Conservation (phyloP, 2,329 filamentous ascomycete genomes). For the Coniochaeta pulveracea region DNA sequence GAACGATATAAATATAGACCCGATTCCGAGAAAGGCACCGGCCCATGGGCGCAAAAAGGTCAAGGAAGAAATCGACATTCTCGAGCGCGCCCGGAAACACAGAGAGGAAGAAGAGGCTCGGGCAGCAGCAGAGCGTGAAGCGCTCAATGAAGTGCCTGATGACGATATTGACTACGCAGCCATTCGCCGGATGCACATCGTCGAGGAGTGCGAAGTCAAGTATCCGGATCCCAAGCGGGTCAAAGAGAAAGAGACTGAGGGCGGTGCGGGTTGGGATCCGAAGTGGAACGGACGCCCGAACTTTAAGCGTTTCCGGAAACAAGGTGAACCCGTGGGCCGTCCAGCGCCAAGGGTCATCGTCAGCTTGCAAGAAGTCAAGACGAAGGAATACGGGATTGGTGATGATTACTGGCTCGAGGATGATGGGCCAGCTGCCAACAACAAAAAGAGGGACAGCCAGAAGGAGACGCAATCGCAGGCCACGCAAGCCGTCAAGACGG, state of each 20-base stretch:
- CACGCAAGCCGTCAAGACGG: constrained; percentile 9
- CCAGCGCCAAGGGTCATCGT: constrained; percentile 49
- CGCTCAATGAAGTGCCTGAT: constrained; percentile 38
- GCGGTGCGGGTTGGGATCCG: constrained; percentile 85
- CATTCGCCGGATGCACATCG: constrained; percentile 61
- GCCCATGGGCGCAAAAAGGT: constrained; percentile 25
- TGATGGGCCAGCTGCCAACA: constrained; percentile 16
- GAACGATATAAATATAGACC: constrained; percentile 9
- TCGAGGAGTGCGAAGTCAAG: constrained; percentile 64
- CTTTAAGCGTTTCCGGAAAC: constrained; percentile 75
- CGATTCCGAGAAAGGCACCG: constrained; percentile 22
- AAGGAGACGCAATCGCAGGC: constrained; percentile 8
- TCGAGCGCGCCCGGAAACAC: constrained; percentile 51
- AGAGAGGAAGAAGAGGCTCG: constrained; percentile 57
- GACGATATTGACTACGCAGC: constrained; percentile 59
- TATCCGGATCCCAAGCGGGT: constrained; percentile 14
- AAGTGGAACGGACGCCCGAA: constrained; percentile 92
- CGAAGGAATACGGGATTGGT: constrained; percentile 61
- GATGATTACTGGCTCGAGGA: constrained; percentile 67
- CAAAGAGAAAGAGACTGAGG: constrained; percentile 40
- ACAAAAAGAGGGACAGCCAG: constrained; percentile 12
- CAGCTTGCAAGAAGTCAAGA: constrained; percentile 56
- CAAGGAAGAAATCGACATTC: constrained; percentile 52
- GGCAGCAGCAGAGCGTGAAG: constrained; percentile 40
- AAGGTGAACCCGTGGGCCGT: constrained; percentile 36